Base-by-base conservation (phyloP, 495 filamentous ascomycete genomes). In the Trichodelitschia bisporula region DNA sequence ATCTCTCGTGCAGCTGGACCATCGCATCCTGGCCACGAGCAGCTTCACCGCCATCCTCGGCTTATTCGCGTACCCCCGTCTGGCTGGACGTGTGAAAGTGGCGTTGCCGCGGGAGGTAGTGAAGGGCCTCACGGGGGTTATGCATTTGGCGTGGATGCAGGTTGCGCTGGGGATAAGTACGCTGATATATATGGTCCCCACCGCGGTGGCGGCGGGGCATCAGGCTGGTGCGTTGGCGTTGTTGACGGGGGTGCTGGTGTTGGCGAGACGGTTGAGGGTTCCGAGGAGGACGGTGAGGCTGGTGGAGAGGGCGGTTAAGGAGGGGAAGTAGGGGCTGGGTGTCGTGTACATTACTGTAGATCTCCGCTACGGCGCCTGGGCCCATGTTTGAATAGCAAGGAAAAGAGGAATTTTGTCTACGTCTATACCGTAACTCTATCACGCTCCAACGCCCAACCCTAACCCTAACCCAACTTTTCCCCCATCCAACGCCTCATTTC, bases 171-270 rank as follows among this genome's bases (percentile, higher is more conserved):
- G 86, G 3, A 86, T 97, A 41, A 66, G 60, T 34, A 97, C 86
- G 4, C 57, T 97, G 31, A 65, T 91, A 33, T 92, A 95, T 54
- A 67, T 95, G 29, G 80, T 95, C 6, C 86, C 86, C 3, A 73
- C 70, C 10, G 73, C 74, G 19, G 51, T 97, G 13, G 86, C 86
- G 5, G 80, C 86, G 5, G 68, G 77, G 24, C 86, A 97, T 48
- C 86, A 97, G 55, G 89, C 89, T 1, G 86, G 89, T 9, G 73
- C 68, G 30, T 52, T 97, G 36, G 78, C 79, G 19, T 52, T 97
- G 17, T 53, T 97, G 32, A 86, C 79, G 0, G 79, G 79, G 26
- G 67, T 68, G 0, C 48, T 91, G 18, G 62, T 93, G 2, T 50
- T 90, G 15, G 82, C 75, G 19, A 65, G 58, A 36, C 55, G 69